Conservation (phyloP, 2,329 filamentous ascomycete species). For the Fusarium sp. region DNA sequence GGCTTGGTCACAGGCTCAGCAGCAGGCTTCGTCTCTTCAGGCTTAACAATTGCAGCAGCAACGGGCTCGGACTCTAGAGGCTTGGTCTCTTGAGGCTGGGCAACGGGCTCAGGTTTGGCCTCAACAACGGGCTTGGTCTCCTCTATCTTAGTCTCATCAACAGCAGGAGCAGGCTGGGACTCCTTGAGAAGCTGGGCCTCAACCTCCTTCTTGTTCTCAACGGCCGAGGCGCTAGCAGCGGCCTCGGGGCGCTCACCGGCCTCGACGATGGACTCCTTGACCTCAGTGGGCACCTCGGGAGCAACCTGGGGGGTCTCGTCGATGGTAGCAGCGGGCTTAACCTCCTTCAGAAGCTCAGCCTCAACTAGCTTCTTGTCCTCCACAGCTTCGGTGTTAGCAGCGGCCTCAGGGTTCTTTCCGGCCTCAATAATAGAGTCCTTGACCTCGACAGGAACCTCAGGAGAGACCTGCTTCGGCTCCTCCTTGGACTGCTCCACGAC, state of each 20-base stretch:
- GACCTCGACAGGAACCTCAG: slow-evolving; percentile 65
- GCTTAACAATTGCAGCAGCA: slow-evolving; percentile 67
- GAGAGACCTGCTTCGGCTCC: slow-evolving; percentile 53
- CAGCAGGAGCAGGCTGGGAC: slow-evolving; percentile 58
- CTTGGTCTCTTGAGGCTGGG: slow-evolving; percentile 4
- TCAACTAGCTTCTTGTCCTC: slow-evolving; percentile 80
- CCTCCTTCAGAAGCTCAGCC: slow-evolving; percentile 78
- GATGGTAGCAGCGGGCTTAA: slow-evolving; percentile 61
- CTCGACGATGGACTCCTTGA: slow-evolving; percentile 70
- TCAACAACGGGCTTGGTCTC: slow-evolving; percentile 7
- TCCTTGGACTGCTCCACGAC: slow-evolving; percentile 43
- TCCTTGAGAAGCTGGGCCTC: slow-evolving; percentile 82
- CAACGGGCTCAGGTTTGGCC: slow-evolving; percentile 1
- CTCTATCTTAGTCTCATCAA: slow-evolving; percentile 76
- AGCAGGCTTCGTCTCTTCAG: slow-evolving; percentile 54
- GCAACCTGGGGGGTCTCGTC: slow-evolving; percentile 59
- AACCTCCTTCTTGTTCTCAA: slow-evolving; percentile 81
- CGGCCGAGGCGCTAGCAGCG: slow-evolving; percentile 75
- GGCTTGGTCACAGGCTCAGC: slow-evolving; percentile 13
- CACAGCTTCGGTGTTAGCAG: slow-evolving; percentile 75
- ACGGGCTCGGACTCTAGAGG: slow-evolving; percentile 13
- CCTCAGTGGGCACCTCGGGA: slow-evolving; percentile 67
- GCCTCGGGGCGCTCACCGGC: slow-evolving; percentile 79
- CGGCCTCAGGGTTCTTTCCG: slow-evolving; percentile 74
- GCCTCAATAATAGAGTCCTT: slow-evolving; percentile 80